A percentile compares a stretch with the other conserved stretches of the same genome.
phyloP scores from a whole-genome alignment of 345 rosid genomes.

The Bruguiera sexangula region DNA sequence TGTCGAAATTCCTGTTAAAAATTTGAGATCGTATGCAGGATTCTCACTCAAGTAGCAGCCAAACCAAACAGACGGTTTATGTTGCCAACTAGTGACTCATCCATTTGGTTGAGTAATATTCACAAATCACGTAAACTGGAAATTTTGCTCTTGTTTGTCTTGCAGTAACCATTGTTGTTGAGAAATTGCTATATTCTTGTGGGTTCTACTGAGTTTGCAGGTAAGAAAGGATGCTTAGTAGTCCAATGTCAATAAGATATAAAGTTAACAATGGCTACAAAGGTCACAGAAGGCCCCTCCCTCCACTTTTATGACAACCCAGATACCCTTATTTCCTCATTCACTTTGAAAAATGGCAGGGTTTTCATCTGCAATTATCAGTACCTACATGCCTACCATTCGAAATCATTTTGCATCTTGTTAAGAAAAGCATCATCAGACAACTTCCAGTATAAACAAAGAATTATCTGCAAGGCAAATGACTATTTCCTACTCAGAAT shows the following conservation, averaged over 20 bases:
- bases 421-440: conserved; percentile 4
- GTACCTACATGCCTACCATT: neutral
- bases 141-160: too few species aligned
- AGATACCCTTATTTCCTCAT: neutral
- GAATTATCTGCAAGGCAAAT: conserved; percentile 64
- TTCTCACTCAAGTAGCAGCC: neutral
- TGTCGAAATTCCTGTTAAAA: neutral
- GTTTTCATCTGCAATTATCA: conserved; percentile 2
- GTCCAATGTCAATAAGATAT: neutral
- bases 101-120: too few species aligned
- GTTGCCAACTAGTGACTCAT: neutral
- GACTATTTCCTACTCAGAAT: conserved; percentile 67
- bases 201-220: too few species aligned
- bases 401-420: neutral
- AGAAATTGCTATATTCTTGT: too few species aligned
- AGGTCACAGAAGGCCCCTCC: neutral
- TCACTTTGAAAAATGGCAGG: neutral
- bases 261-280: neutral
- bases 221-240: neutral
- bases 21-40: neutral
- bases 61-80: neutral
- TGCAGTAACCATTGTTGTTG: too few species aligned
- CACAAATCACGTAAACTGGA: too few species aligned
- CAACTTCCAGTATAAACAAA: conserved; percentile 9
- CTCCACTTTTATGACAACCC: neutral